These are phyloP conservation scores for Laetiporus sulphureus DNA, from an alignment of 1,284 basidiomycete genomes.

Conservation along the genomic window DNA sequence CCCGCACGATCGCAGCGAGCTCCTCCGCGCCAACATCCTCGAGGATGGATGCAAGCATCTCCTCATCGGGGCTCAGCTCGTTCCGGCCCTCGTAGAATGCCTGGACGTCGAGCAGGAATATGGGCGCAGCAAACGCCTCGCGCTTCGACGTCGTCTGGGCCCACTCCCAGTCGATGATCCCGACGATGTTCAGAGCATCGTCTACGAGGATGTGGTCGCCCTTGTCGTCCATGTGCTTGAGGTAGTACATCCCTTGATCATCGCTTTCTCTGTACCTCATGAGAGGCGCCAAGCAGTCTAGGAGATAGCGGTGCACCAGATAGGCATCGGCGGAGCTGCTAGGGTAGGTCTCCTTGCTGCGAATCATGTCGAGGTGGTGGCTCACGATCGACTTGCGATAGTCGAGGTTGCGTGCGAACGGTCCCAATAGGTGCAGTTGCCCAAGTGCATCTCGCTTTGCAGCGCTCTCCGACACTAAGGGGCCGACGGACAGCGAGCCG, in stretches of 20 bases:
- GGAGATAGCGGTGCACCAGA: conserved; percentile 12
- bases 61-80: conserved; percentile 4
- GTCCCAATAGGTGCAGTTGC: conserved; percentile 5
- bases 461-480: conserved; percentile 3
- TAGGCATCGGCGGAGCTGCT: conserved; percentile 8
- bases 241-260: conserved; percentile 11
- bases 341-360: conserved; percentile 4
- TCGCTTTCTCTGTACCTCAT: conserved; percentile 2
- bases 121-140: conserved; percentile 14
- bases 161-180: conserved; percentile 28
- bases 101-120: conserved; percentile 6
- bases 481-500: conserved; percentile 3
- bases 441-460: conserved; percentile 1
- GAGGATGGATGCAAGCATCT: conserved; percentile 4
- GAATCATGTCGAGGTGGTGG: conserved; percentile 6
- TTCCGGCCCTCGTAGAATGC: conserved; percentile 5
- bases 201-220: conserved; percentile 24
- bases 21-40: conserved; percentile 3
- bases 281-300: too few relatives aligned
- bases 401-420: conserved; percentile 3
- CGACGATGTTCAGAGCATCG: conserved; percentile 16
- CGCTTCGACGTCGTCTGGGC: conserved; percentile 13
- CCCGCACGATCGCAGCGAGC: conserved; percentile 7
- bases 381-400: conserved; percentile 2
- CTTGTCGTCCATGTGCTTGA: conserved; percentile 27